Conservation (phyloP, 768 basidiomycete species). For the Clathrus columnatus region DNA sequence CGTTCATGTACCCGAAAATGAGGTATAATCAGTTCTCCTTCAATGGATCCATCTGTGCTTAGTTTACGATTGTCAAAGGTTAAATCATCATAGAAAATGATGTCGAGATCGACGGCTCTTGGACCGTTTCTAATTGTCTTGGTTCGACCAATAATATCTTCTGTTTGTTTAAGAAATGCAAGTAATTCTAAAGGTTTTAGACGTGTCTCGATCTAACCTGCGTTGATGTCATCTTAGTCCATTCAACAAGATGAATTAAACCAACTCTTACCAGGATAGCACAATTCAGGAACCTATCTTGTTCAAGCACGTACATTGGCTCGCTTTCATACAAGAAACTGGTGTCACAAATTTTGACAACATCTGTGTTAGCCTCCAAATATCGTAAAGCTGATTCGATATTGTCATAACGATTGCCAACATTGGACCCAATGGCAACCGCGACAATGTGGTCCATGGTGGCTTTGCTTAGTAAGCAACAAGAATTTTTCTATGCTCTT, state of each 20-base stretch:
- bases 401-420: constrained; percentile 79
- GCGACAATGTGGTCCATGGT: constrained; percentile 36
- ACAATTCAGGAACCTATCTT: constrained; percentile 82
- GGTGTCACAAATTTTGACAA: constrained; percentile 52
- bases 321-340: constrained; percentile 90
- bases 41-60: constrained; percentile 39
- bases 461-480: no score
- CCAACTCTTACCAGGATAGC: constrained; percentile 68
- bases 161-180: constrained; percentile 59
- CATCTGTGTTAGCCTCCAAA: constrained; percentile 44
- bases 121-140: constrained; percentile 81
- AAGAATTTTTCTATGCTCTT: no score
- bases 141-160: constrained; percentile 65
- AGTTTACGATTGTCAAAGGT: constrained; percentile 50
- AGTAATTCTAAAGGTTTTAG: constrained; percentile 54
- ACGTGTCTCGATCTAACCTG: constrained; percentile 77
- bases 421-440: constrained; percentile 83
- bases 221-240: background rate
- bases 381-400: constrained; percentile 69
- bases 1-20: constrained; percentile 76
- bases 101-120: constrained; percentile 81
- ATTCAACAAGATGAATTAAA: background rate
- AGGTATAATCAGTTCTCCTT: constrained; percentile 71
- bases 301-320: constrained; percentile 94
- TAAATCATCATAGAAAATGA: constrained; percentile 61